Conservation (phyloP, 768 basidiomycete genomes). For the Collybia sordida region DNA sequence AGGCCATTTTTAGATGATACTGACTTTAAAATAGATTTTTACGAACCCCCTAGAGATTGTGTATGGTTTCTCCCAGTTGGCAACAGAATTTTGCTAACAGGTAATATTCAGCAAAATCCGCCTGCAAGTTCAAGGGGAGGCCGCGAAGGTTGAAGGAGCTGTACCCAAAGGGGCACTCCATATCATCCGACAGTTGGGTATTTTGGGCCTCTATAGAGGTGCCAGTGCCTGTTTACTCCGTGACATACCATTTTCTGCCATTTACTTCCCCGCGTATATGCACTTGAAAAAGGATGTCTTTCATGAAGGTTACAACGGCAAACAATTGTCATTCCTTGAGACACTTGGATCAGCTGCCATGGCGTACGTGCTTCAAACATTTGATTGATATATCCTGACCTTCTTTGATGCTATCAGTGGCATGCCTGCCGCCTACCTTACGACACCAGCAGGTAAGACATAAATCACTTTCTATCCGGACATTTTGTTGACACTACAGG, state of each 20-base stretch:
- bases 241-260: conserved; percentile 96
- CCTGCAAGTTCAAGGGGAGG: conserved; percentile 93
- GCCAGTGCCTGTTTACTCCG: conserved; percentile 90
- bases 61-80: conserved; percentile 42
- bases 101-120: conserved; percentile 74
- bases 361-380: conserved; percentile 53
- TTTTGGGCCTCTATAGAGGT: conserved; percentile 92
- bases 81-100: conserved; percentile 7
- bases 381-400: conserved; percentile 23
- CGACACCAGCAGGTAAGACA: conserved; percentile 81
- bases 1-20: conserved; percentile 4
- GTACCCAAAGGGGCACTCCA: conserved; percentile 85
- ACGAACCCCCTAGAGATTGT: conserved; percentile 97
- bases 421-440: conserved; percentile 96
- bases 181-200: conserved; percentile 89
- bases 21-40: conserved; percentile 63
- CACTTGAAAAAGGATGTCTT: conserved; percentile 94
- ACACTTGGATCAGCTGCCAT: conserved; percentile 80
- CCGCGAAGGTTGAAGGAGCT: conserved; percentile 82
- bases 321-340: conserved; percentile 88
- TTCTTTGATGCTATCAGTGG: conserved; percentile 56
- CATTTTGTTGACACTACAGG: conserved; percentile 10
- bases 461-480: conserved; percentile 9
- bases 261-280: conserved; percentile 86
- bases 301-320: conserved; percentile 94